Conservation (phyloP, 495 filamentous ascomycete species). For the Ramalina peruviana region DNA sequence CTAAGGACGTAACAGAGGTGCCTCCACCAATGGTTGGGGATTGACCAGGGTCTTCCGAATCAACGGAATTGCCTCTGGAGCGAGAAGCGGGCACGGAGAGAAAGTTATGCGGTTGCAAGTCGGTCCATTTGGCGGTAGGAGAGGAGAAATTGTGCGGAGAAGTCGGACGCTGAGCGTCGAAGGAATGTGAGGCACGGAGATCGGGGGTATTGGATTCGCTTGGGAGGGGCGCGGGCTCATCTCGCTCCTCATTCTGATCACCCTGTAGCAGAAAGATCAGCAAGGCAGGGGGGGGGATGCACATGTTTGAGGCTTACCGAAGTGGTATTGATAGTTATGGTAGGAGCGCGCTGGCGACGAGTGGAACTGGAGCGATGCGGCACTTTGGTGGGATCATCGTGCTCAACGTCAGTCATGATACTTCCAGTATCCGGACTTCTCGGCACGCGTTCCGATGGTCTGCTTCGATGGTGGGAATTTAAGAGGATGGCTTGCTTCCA, state of each 20-base stretch:
- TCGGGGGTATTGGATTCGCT: slow-evolving; percentile 39
- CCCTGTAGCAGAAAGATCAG: slow-evolving; percentile 18
- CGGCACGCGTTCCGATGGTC: no score
- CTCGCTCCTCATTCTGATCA: slow-evolving; percentile 13
- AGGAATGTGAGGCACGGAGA: slow-evolving; percentile 44
- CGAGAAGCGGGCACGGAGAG: slow-evolving; percentile 46
- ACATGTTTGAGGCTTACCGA: slow-evolving; percentile 35
- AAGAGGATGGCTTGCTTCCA: no score
- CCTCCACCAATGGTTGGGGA: slow-evolving; percentile 38
- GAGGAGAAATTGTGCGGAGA: slow-evolving; percentile 85
- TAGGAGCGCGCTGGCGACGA: slow-evolving; percentile 38
- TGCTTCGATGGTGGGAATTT: no score
- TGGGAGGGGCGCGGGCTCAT: slow-evolving; percentile 6
- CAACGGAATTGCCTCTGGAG: slow-evolving; percentile 52
- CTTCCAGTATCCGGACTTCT: neutral
- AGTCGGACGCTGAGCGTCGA: slow-evolving; percentile 65
- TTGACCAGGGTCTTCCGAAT: slow-evolving; percentile 40
- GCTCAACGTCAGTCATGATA: slow-evolving; percentile 16
- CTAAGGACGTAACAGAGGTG: slow-evolving; percentile 26
- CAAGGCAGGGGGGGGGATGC: slow-evolving; percentile 11
- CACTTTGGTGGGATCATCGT: slow-evolving; percentile 5
- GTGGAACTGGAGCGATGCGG: neutral
- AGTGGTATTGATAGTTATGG: slow-evolving; percentile 65
- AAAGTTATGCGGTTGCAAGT: slow-evolving; percentile 38
- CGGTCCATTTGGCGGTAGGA: slow-evolving; percentile 37